These are phyloP conservation scores for Cotoneaster glaucophyllus DNA, from an alignment of 306 rosid species.

Conservation along the genomic window DNA sequence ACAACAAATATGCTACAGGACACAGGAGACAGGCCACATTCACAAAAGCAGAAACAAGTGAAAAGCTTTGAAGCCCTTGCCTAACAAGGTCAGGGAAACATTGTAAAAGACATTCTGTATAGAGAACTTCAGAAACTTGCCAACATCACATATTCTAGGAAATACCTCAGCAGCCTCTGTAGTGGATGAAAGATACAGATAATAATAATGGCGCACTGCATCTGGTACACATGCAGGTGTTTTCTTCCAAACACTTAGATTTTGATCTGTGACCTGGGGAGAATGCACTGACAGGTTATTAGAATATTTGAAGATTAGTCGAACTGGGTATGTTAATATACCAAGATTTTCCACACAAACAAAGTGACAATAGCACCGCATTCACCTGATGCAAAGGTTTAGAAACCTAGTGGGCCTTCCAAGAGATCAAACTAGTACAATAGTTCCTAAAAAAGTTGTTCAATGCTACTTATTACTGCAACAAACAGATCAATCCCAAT, in stretches of 20 bases:
- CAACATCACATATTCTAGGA: conserved; percentile 21
- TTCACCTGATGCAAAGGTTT: conserved; percentile 2
- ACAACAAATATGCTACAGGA: not conserved
- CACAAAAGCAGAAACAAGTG: not conserved
- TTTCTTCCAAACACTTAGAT: conserved; percentile 77
- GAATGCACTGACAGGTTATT: not conserved
- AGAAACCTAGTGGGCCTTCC: not conserved
- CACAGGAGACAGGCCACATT: not conserved
- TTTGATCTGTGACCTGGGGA: conserved; percentile 76
- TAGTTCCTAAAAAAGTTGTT: not conserved
- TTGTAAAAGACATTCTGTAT: not conserved
- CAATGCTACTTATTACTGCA: not conserved
- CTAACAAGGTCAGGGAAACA: not conserved
- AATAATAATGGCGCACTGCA: conserved; percentile 95
- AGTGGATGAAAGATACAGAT: conserved; percentile 85
- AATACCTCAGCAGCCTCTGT: conserved; percentile 93
- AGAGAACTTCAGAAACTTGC: conserved; percentile 6
- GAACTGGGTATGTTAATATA: not conserved
- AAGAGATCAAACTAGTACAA: not conserved
- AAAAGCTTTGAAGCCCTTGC: not conserved
- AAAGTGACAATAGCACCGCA: conserved; percentile 7
- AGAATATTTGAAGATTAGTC: conserved; percentile 13
- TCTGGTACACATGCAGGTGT: conserved; percentile 89
- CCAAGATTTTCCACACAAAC: not conserved
- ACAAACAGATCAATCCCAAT: not conserved